These are phyloP conservation scores for Scedosporium dehoogii DNA, from an alignment of 2,329 filamentous ascomycete genomes.

Conservation along the genomic window DNA sequence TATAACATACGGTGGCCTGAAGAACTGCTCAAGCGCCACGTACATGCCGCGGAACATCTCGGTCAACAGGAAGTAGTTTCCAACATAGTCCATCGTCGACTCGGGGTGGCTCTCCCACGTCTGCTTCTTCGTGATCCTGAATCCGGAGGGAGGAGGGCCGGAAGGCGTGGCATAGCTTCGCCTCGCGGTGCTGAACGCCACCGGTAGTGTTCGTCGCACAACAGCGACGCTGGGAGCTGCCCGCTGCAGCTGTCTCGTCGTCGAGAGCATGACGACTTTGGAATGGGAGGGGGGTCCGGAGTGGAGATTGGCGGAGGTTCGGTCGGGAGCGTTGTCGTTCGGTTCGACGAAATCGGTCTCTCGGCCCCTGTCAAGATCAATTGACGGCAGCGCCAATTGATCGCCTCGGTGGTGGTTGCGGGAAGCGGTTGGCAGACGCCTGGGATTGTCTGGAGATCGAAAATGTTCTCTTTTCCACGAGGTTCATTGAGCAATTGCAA, in stretches of 20 bases:
- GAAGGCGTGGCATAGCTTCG: constrained; percentile 56
- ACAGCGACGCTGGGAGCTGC: constrained; percentile 1
- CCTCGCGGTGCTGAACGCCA: constrained; percentile 14
- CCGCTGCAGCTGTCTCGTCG: constrained; percentile 9
- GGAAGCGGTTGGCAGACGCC: not conserved
- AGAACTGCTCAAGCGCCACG: constrained; percentile 93
- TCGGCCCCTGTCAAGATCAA: not conserved
- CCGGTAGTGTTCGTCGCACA: constrained; percentile 5
- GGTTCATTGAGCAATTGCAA: not conserved
- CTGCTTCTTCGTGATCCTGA: constrained; percentile 64
- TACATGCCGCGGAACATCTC: constrained; percentile 99
- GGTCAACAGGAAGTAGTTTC: constrained; percentile 88
- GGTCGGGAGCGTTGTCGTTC: not conserved
- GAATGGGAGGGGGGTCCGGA: not conserved
- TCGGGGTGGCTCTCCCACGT: constrained; percentile 76
- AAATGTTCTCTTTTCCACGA: not conserved
- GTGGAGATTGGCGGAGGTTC: not conserved
- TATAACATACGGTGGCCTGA: constrained; percentile 81
- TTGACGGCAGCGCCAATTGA: not conserved
- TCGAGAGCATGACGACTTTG: constrained; percentile 13
- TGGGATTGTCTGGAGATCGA: not conserved
- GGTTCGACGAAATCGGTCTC: not conserved
- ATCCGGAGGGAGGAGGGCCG: constrained; percentile 69
- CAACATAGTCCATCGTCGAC: constrained; percentile 68
- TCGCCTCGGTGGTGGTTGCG: not conserved